A percentile compares a stretch with the other conserved stretches of the same genome.
These are phyloP conservation scores for Homolaphlyctis polyrhiza DNA, from an alignment of 371 early-diverging fungal species.

Conservation along the genomic window DNA sequence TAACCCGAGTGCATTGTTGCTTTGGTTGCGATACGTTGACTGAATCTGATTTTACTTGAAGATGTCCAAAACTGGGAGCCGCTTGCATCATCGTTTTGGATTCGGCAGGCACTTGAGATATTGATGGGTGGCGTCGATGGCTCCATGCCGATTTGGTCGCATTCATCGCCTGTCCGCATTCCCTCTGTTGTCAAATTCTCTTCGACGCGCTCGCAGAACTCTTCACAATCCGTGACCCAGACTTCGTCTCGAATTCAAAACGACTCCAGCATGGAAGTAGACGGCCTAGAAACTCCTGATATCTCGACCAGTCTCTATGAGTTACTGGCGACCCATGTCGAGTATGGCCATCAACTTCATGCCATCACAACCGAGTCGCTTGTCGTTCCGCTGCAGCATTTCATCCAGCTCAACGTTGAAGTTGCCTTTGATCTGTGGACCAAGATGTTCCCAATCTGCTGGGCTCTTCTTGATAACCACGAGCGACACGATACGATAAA, in stretches of 20 bases:
- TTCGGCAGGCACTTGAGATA: slow-evolving; percentile 85
- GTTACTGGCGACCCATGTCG: background rate
- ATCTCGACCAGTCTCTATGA: background rate
- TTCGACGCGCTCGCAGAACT: background rate
- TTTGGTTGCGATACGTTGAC: background rate
- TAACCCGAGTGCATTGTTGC: background rate
- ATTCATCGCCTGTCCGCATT: slow-evolving; percentile 1
- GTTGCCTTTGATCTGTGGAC: slow-evolving; percentile 79
- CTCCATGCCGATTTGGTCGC: background rate
- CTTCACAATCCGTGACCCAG: background rate
- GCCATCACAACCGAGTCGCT: slow-evolving; percentile 25
- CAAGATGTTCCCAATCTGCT: slow-evolving; percentile 78
- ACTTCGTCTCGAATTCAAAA: background rate
- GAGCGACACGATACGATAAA: slow-evolving; percentile 84
- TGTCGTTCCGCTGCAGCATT: slow-evolving; percentile 17
- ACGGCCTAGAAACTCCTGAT: slow-evolving; percentile 13
- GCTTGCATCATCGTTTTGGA: slow-evolving; percentile 80
- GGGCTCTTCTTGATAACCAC: slow-evolving; percentile 63
- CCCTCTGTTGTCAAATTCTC: background rate
- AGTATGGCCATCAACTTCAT: background rate
- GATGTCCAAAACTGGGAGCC: slow-evolving; percentile 95
- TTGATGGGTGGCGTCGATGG: slow-evolving; percentile 59
- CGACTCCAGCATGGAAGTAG: background rate
- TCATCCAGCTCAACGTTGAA: slow-evolving; percentile 46
- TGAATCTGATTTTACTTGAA: background rate